Percentiles rank a stretch among this genome's conserved stretches.
Evolutionary conservation across 148 eudicot species (phyloP).

Genomic region (Rhododendron mucronatum): DNA sequence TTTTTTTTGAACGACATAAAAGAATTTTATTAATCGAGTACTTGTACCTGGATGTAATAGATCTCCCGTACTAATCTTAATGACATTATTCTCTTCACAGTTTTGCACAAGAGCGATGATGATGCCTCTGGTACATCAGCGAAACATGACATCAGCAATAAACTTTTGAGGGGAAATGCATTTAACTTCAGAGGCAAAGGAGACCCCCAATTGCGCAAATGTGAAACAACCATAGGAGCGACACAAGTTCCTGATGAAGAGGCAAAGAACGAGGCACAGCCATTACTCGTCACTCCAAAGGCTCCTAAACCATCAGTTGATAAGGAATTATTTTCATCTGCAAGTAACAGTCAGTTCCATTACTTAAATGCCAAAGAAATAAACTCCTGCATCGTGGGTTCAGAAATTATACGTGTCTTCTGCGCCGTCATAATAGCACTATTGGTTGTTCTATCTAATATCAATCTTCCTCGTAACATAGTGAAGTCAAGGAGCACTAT

Average conservation of each 20-base stretch:
- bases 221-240: neutral
- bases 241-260: constrained; percentile 4
- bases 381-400: constrained; percentile 28
- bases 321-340: neutral
- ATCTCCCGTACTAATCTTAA: neutral
- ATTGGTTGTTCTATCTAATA: constrained; percentile 27
- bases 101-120: neutral
- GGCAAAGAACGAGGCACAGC: neutral
- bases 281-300: constrained; percentile 8
- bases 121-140: neutral
- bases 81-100: neutral
- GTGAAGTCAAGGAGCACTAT: constrained; percentile 28
- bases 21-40: neutral
- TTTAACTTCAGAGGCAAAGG: neutral
- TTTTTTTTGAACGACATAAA: no score
- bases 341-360: neutral
- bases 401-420: constrained; percentile 30
- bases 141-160: neutral
- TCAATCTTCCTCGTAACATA: constrained; percentile 20
- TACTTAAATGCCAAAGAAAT: constrained; percentile 26
- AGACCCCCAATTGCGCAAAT: constrained; percentile 9
- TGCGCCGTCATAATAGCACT: constrained; percentile 32
- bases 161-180: constrained; percentile 6
- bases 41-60: neutral
- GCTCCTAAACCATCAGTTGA: constrained; percentile 9